Percentiles rank a stretch among this genome's conserved stretches.
phyloP scores from a whole-genome alignment of 345 rosid genomes.

The Toxicodendron radicans region DNA sequence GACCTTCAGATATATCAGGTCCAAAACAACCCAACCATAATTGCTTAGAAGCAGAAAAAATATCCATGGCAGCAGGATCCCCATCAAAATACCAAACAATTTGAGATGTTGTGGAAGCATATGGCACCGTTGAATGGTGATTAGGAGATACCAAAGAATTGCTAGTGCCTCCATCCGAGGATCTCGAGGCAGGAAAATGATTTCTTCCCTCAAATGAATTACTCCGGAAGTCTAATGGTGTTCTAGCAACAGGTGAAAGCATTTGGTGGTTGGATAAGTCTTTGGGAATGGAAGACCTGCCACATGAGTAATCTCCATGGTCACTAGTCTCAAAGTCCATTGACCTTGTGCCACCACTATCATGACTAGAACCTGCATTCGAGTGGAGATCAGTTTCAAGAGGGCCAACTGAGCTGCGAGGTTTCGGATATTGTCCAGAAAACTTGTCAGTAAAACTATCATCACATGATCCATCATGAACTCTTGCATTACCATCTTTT shows the following conservation, averaged over 20 bases:
- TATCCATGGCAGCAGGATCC: slow-evolving; percentile 68
- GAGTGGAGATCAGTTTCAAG: slow-evolving; percentile 45
- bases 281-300: slow-evolving; percentile 64
- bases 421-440: slow-evolving; percentile 42
- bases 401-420: slow-evolving; percentile 30
- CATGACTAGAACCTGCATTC: slow-evolving; percentile 54
- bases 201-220: slow-evolving; percentile 68
- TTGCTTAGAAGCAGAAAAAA: slow-evolving; percentile 83
- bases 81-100: slow-evolving; percentile 77
- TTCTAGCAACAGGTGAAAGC: slow-evolving; percentile 64
- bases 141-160: slow-evolving; percentile 58
- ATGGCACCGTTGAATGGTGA: slow-evolving; percentile 42
- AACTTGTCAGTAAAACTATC: slow-evolving; percentile 27
- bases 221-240: slow-evolving; percentile 53
- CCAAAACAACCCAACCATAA: slow-evolving; percentile 84
- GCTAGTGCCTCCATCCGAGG: slow-evolving; percentile 29
- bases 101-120: slow-evolving; percentile 48
- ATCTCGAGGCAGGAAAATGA: slow-evolving; percentile 39
- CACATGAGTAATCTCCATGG: slow-evolving; percentile 58
- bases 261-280: slow-evolving; percentile 54
- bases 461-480: slow-evolving; percentile 24
- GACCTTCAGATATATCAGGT: slow-evolving; percentile 77
- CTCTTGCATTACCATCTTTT: slow-evolving; percentile 28
- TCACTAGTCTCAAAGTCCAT: slow-evolving; percentile 68
- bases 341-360: slow-evolving; percentile 62